Evolutionary conservation across 2,329 filamentous ascomycete genomes (phyloP), one percentile per base, ranked within the genome.

Genomic region (Fusarium liriodendri): DNA sequence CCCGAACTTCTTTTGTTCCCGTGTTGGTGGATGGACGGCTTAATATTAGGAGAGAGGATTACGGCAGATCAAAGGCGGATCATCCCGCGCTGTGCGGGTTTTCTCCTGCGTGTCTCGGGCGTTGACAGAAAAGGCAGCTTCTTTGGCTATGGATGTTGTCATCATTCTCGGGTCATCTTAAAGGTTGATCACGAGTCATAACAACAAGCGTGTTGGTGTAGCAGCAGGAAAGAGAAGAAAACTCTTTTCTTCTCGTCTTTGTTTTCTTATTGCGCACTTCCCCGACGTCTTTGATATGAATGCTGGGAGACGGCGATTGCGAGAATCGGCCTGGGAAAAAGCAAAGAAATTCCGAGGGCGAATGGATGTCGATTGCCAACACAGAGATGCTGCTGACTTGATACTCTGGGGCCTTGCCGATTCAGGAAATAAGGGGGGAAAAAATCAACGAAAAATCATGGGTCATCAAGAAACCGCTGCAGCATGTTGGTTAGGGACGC

Each of bases 61-160:
- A 57, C 52, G 37, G 55, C 55, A 27, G 22, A 27, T 29, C 22
- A 40, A 38, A 29, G 57, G 57, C 35, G 55, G 55, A 55, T 35
- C 52, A 55, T 55, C 52, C 52, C 52, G 52, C 52, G 25, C 16
- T 18, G 45, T 11, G 22, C 22, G 27, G 50, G 50, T 29, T 29
- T 14, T 32, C 29, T 33, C 16, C 32, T 35, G 52, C n/a, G 52
- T 55, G 35, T 47, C 50, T 42, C 42, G 33, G 27, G 40, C 10
- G 16, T 29, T 18, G 47, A 37, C 54, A 66, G 25, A 71, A 54
- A 22, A 72, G 52, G 52, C 27, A 72, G 54, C 18, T 35, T 65
- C 27, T 47, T 38, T 61, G 60, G 32, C 37, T n/a, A 13, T 58
- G 29, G 29, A 42, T 33, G 52, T 25, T 25, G 32, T 35, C 52